Conservation (phyloP, 2,329 filamentous ascomycete species). For the Colletotrichum salicis region DNA sequence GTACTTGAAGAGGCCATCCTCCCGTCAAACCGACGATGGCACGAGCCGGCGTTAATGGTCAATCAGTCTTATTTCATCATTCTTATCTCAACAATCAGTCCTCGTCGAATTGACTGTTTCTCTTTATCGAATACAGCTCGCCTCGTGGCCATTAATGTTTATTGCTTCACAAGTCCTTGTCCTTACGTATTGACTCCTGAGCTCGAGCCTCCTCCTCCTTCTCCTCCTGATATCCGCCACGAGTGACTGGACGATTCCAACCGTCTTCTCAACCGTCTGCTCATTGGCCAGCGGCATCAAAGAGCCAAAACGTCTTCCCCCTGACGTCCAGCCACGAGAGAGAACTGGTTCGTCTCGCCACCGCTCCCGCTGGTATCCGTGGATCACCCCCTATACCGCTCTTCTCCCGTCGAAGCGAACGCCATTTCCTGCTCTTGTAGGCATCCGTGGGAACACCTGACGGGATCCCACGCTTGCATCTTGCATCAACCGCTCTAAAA, state of each 20-base stretch:
- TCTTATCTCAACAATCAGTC: not conserved
- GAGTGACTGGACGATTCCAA: not conserved
- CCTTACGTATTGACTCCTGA: not conserved
- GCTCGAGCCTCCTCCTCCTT: conserved; percentile 17
- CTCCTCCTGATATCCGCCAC: not conserved
- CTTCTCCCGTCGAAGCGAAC: conserved; percentile 16
- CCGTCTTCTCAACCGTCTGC: not conserved
- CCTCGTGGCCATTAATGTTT: conserved; percentile 9
- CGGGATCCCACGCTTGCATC: conserved; percentile 26
- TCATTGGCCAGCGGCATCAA: conserved; percentile 1
- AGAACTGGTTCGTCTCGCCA: conserved; percentile 34
- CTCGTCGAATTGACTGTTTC: not conserved
- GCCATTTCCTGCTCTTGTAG: not conserved
- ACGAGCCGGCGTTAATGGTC: not conserved
- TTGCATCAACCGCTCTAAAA: conserved; percentile 9
- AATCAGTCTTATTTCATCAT: conserved; percentile 1
- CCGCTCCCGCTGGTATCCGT: conserved; percentile 30
- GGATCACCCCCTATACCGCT: conserved; percentile 28
- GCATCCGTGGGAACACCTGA: conserved; percentile 17
- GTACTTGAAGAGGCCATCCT: conserved; percentile 24
- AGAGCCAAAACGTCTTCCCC: not conserved
- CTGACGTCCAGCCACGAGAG: not conserved
- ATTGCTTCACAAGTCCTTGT: not conserved
- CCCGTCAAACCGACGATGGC: conserved; percentile 19
- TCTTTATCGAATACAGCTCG: not conserved